phyloP scores from a whole-genome alignment of 768 basidiomycete species.

The Amanita exitialis region DNA sequence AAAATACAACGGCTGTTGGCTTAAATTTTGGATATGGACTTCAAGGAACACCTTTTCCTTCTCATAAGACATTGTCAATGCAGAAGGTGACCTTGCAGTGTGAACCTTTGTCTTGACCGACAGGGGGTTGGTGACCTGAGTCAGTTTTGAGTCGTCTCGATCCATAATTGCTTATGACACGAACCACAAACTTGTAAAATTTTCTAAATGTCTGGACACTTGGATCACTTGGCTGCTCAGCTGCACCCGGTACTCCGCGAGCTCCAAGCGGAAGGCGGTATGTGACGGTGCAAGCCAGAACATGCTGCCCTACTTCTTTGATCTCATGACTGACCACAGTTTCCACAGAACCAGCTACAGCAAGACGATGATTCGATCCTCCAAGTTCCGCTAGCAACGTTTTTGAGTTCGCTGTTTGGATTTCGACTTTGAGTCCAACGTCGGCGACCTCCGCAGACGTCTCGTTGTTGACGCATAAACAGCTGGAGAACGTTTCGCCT shows the following conservation, averaged over 20 bases:
- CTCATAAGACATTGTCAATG: slow-evolving; percentile 49
- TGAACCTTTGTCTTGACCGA: slow-evolving; percentile 96
- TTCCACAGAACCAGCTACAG: slow-evolving; percentile 53
- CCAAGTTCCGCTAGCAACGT: slow-evolving; percentile 54
- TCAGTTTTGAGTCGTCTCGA: background rate
- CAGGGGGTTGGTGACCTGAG: slow-evolving; percentile 84
- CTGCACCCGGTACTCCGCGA: slow-evolving; percentile 36
- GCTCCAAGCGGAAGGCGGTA: slow-evolving; percentile 64
- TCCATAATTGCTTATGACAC: slow-evolving; percentile 17
- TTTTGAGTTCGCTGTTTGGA: slow-evolving; percentile 74
- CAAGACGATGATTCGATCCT: slow-evolving; percentile 36
- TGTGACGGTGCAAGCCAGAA: slow-evolving; percentile 74
- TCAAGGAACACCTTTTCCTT: slow-evolving; percentile 86
- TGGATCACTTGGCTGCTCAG: slow-evolving; percentile 43
- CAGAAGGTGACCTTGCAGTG: slow-evolving; percentile 60
- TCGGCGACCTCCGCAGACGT: slow-evolving; percentile 50
- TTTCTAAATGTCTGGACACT: slow-evolving; percentile 67
- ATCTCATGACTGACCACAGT: slow-evolving; percentile 76
- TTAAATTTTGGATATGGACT: slow-evolving; percentile 86
- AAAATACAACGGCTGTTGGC: slow-evolving; percentile 66
- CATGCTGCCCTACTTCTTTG: slow-evolving; percentile 89
- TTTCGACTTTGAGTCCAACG: slow-evolving; percentile 65
- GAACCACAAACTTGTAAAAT: slow-evolving; percentile 85
- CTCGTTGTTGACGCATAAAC: slow-evolving; percentile 78
- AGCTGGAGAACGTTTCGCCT: slow-evolving; percentile 81